A percentile compares a stretch with the other conserved stretches of the same genome.
Conservation (phyloP, 495 filamentous ascomycete genomes). For the Tuber brumale region DNA sequence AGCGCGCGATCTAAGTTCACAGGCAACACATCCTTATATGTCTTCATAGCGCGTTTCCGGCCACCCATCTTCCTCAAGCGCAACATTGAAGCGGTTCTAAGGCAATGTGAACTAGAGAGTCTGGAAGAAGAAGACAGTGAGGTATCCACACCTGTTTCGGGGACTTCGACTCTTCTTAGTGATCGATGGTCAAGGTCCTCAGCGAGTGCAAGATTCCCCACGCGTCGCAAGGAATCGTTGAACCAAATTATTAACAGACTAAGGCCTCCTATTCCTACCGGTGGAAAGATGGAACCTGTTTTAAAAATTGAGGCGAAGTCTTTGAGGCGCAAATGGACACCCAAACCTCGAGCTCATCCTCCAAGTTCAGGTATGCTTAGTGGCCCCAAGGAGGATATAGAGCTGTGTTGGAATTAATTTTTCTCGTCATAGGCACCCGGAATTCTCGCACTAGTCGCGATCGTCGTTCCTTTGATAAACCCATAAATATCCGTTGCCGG, state of each 20-base stretch:
- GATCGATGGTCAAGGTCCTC: conserved; percentile 19
- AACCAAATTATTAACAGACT: conserved; percentile 30
- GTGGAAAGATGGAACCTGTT: conserved; percentile 25
- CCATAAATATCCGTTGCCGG: conserved; percentile 27
- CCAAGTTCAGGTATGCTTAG: not conserved
- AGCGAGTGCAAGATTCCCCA: conserved; percentile 22
- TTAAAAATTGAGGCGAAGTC: conserved; percentile 36
- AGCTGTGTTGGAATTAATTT: not conserved
- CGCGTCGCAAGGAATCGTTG: conserved; percentile 22
- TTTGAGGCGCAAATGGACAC: conserved; percentile 27
- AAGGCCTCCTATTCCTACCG: conserved; percentile 28
- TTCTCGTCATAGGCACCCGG: not conserved
- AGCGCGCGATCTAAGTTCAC: conserved; percentile 31
- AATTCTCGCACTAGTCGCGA: not conserved
- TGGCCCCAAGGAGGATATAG: not conserved
- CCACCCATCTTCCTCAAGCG: conserved; percentile 34
- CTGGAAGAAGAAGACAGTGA: conserved; percentile 8
- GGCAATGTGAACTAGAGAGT: conserved; percentile 20
- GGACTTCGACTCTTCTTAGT: not conserved
- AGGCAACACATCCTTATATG: conserved; percentile 36
- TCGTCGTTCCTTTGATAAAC: not conserved
- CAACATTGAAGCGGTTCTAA: conserved; percentile 34
- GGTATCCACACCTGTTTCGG: not conserved
- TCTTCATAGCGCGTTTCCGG: conserved; percentile 29
- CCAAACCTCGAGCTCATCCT: conserved; percentile 14